Evolutionary conservation across 805 yeast species (phyloP).

Genomic region (Saturnispora ahearnii): DNA sequence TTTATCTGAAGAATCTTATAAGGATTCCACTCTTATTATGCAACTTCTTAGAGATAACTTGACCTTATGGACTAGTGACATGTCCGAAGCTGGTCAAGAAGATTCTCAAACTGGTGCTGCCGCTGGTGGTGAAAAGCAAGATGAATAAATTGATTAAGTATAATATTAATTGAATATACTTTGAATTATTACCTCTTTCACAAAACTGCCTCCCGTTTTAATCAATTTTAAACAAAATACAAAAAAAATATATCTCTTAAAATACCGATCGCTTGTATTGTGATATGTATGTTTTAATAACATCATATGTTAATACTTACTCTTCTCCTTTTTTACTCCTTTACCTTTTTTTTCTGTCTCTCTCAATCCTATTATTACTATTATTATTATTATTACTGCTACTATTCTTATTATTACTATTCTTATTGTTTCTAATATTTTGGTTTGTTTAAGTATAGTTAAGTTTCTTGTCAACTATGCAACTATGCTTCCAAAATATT

Average conservation of each 20-base stretch:
- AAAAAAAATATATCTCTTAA: neutral
- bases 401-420: neutral
- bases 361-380: neutral
- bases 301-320: neutral
- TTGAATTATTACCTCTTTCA: slow-evolving; percentile 1
- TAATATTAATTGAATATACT: neutral
- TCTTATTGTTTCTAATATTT: neutral
- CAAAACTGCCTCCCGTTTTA: neutral
- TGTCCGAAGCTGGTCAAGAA: slow-evolving; percentile 71
- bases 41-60: slow-evolving; percentile 97
- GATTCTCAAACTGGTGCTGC: slow-evolving; percentile 24
- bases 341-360: neutral
- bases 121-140: slow-evolving; percentile 10
- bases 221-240: neutral
- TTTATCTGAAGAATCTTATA: slow-evolving; percentile 94
- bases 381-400: neutral
- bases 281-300: neutral
- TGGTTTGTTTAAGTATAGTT: slow-evolving; percentile 4
- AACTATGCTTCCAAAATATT: no score
- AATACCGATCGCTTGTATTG: neutral
- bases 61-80: slow-evolving; percentile 95
- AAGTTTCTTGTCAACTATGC: neutral
- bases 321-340: neutral
- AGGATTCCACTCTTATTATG: slow-evolving; percentile 97
- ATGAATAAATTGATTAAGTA: slow-evolving; percentile 5